Evolutionary conservation across 768 basidiomycete genomes (phyloP), one percentile per base, ranked within the genome.

Genomic region (Galerina marginata): DNA sequence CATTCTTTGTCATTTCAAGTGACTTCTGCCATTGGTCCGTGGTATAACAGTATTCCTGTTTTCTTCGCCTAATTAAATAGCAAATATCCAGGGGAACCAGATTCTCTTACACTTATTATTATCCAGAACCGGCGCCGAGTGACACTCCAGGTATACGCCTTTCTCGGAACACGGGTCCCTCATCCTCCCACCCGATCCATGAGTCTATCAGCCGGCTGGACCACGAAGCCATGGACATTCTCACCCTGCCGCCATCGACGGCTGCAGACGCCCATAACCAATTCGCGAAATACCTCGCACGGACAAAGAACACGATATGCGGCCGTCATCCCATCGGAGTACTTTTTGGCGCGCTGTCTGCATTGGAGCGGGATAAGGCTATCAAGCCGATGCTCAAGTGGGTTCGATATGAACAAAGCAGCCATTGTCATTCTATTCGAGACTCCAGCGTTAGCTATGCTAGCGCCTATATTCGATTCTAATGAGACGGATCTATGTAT

Each of bases 361-460:
- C 74, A 4, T 70, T 96, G 59, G 85, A 87, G 72, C 75, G 76
- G 50, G 73, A 75, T 33, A 70, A 69, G 57, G 72, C 47, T 5
- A 64, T 67, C 1, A 71, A 73, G 47, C 69, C 80, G 0, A 79
- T 74, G 23, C 72, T 95, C 53, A 86, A 86, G 63, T 99, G 94
- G 87, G 93, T 97, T 23, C 80, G 89, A 65, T 99, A 99, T 73
- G 95, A 93, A 71, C 96, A 99, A 75, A 99, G 95, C 71, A 91
- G 87, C 69, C 79, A 83, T 57, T 95, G 92, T 69, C 64, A 78
- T 64, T 85, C 75, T 15, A 69, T 91, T 55, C 75, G 79, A 48
- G 93, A 95, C 72, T 93, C 91, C 37, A 98, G 96, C 70, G 97
- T 99, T 20, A 96, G 95, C 74, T 99, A 99, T 71, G 96, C 95